phyloP scores from a whole-genome alignment of 1,284 basidiomycete species.

The Papiliotrema terrestris region DNA sequence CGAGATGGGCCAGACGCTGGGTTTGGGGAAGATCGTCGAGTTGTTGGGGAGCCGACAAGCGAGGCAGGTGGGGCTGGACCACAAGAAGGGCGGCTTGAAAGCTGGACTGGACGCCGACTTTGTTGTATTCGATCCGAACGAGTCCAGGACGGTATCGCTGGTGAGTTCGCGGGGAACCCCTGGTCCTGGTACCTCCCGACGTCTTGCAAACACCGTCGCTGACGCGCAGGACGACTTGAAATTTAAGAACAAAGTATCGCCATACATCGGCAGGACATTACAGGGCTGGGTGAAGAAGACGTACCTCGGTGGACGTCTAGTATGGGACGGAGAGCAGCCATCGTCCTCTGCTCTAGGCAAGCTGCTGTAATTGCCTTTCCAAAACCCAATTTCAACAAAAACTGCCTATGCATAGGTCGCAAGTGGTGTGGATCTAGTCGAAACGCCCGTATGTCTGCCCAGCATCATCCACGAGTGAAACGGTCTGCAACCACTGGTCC shows the following conservation, averaged over 20 bases:
- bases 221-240: conserved; percentile 59
- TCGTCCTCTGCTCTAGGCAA: background rate
- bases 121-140: conserved; percentile 74
- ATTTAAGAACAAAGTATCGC: conserved; percentile 90
- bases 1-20: conserved; percentile 55
- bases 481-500: no score
- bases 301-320: conserved; percentile 66
- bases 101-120: conserved; percentile 79
- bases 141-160: conserved; percentile 54
- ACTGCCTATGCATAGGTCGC: no score
- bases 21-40: conserved; percentile 61
- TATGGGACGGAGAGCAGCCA: conserved; percentile 55
- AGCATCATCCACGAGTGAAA: no score
- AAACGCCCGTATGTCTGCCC: no score
- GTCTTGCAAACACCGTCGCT: background rate
- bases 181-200: background rate
- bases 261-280: conserved; percentile 72
- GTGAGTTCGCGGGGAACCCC: no score
- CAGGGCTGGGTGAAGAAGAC: conserved; percentile 70
- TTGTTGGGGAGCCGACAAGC: conserved; percentile 74
- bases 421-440: no score
- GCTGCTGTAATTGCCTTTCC: conserved; percentile 1
- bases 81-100: conserved; percentile 65
- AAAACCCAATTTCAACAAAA: no score
- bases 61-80: conserved; percentile 66